Conservation (phyloP, 176 grass and related monocot species). For the Cenchrus fungigraminus region DNA sequence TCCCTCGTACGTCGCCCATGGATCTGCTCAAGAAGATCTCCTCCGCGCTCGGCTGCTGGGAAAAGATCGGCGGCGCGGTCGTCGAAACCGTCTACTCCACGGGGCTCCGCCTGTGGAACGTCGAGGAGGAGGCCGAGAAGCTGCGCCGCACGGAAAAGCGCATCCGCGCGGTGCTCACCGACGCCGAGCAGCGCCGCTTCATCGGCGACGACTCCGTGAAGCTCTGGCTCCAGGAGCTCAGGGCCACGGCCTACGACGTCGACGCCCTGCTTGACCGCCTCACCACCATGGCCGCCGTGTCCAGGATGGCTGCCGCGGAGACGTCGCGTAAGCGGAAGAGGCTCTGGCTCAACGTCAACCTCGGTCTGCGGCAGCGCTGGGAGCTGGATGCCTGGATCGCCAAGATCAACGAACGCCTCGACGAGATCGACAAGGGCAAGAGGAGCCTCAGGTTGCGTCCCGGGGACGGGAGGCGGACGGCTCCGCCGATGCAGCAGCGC, state of each 20-base stretch:
- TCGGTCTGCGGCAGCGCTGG: conserved; percentile 18
- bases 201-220: conserved; percentile 43
- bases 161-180: conserved; percentile 46
- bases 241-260: conserved; percentile 51
- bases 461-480: conserved; percentile 28
- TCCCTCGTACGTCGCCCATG: background rate
- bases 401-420: conserved; percentile 32
- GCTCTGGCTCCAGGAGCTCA: conserved; percentile 50
- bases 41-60: background rate
- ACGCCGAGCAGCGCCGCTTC: conserved; percentile 55
- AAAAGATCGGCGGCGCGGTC: conserved; percentile 19
- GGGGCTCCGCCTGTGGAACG: conserved; percentile 7
- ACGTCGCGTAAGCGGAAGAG: conserved; percentile 50
- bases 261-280: conserved; percentile 50
- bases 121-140: conserved; percentile 43
- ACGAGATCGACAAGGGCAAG: conserved; percentile 26
- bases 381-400: conserved; percentile 27
- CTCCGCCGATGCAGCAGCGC: background rate
- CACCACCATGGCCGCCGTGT: conserved; percentile 26
- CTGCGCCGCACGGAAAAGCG: conserved; percentile 32
- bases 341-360: conserved; percentile 10
- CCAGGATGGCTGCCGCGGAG: conserved; percentile 13
- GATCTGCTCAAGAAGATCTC: background rate
- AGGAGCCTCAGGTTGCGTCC: conserved; percentile 13
- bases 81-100: background rate